Percentiles rank a stretch among this genome's conserved stretches.
phyloP scores from a whole-genome alignment of 2,329 filamentous ascomycete species.

The Nothophaeocryptopus gaeumannii region DNA sequence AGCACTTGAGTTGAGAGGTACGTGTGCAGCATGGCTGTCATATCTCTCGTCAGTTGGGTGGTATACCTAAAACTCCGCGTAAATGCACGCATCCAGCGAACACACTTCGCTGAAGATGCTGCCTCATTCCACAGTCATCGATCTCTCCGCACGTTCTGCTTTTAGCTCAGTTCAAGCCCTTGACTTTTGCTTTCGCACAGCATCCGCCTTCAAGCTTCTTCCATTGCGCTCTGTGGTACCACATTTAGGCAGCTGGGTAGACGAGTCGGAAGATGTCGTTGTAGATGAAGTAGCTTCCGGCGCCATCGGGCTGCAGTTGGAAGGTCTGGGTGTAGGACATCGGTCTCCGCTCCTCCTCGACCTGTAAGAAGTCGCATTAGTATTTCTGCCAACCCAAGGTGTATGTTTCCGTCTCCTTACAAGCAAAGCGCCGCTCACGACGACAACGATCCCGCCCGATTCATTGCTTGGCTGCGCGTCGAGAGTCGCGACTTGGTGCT shows the following conservation, averaged over 20 bases:
- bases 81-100: too few relatives aligned
- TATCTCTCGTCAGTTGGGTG: too few relatives aligned
- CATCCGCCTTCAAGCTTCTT: too few relatives aligned
- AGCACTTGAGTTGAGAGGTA: too few relatives aligned
- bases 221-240: too few relatives aligned
- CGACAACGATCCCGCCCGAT: constrained; percentile 71
- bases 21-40: too few relatives aligned
- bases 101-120: too few relatives aligned
- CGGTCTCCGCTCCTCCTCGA: constrained; percentile 79
- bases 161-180: too few relatives aligned
- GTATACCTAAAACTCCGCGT: too few relatives aligned
- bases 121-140: too few relatives aligned
- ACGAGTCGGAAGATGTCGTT: constrained; percentile 96
- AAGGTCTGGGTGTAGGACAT: constrained; percentile 92
- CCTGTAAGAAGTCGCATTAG: constrained; percentile 48
- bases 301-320: constrained; percentile 69
- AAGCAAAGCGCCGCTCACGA: constrained; percentile 82
- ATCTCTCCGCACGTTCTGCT: too few relatives aligned
- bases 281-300: constrained; percentile 76
- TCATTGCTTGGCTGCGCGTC: constrained; percentile 77
- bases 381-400: not conserved
- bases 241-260: constrained; percentile 49
- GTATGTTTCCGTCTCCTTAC: constrained; percentile 50
- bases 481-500: constrained; percentile 71
- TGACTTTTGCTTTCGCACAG: too few relatives aligned